A percentile compares a stretch with the other conserved stretches of the same genome.
phyloP scores from a whole-genome alignment of 768 basidiomycete genomes.

The Mrakia hoshinonis region DNA sequence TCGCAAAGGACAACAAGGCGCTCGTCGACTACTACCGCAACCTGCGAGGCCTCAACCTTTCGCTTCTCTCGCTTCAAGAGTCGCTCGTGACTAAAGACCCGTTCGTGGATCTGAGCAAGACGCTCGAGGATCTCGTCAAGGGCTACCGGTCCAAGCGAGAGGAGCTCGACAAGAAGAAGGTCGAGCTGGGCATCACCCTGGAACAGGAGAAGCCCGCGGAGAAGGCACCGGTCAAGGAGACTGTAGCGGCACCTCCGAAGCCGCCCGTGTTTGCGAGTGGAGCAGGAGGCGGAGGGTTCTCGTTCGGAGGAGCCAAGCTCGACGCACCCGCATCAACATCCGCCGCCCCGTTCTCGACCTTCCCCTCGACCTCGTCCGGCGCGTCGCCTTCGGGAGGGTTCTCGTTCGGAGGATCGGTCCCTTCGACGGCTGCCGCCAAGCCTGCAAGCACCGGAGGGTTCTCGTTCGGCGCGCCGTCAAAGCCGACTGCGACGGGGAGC shows the following conservation, averaged over 20 bases:
- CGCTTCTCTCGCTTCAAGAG: slow-evolving; percentile 21
- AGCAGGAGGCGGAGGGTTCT: slow-evolving; percentile 7
- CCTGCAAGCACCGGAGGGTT: slow-evolving; percentile 4
- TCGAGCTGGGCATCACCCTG: not conserved
- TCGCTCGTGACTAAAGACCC: slow-evolving; percentile 25
- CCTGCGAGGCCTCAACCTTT: slow-evolving; percentile 27
- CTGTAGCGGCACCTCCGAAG: not conserved
- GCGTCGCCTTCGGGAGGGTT: slow-evolving; percentile 16
- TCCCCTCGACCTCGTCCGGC: slow-evolving; percentile 51
- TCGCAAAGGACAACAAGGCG: slow-evolving; percentile 11
- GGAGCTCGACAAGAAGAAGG: slow-evolving; percentile 10
- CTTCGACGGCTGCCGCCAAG: not conserved
- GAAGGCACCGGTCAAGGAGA: not conserved
- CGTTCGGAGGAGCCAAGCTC: slow-evolving; percentile 21
- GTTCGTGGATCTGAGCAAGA: slow-evolving; percentile 24
- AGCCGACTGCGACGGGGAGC: not conserved
- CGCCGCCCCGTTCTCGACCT: slow-evolving; percentile 57
- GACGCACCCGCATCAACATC: not conserved
- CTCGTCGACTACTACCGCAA: slow-evolving; percentile 23
- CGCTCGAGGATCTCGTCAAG: slow-evolving; percentile 17
- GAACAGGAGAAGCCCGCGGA: not conserved
- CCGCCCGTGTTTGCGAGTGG: slow-evolving; percentile 1
- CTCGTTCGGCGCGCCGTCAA: slow-evolving; percentile 14
- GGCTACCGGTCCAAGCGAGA: slow-evolving; percentile 17
- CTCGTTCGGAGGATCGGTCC: slow-evolving; percentile 9